A percentile compares a stretch with the other conserved stretches of the same genome.
Conservation (phyloP, 495 filamentous ascomycete species). For the Staphylotrichum tortipilum region DNA sequence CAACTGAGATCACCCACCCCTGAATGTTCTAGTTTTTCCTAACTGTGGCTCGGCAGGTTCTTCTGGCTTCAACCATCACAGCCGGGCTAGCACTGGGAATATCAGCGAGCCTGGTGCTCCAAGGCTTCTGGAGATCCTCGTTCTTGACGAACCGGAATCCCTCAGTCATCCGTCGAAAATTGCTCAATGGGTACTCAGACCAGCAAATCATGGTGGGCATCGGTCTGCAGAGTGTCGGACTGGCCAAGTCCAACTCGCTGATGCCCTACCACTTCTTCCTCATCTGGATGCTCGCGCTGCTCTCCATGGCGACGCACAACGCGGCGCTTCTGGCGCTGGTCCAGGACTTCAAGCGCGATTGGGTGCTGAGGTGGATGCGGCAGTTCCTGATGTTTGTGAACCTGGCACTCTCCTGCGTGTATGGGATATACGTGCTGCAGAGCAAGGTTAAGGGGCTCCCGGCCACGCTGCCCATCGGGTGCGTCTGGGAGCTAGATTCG, state of each 20-base stretch:
- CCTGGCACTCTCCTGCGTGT: constrained; percentile 40
- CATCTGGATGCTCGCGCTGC: constrained; percentile 50
- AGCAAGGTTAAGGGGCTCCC: constrained; percentile 39
- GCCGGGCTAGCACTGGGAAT: constrained; percentile 39
- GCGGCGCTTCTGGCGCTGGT: constrained; percentile 48
- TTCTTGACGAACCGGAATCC: constrained; percentile 23
- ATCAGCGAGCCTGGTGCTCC: constrained; percentile 40
- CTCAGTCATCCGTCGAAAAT: constrained; percentile 42
- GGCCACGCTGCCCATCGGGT: constrained; percentile 43
- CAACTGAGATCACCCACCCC: background rate
- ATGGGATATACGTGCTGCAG: constrained; percentile 42
- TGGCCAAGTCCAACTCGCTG: constrained; percentile 41
- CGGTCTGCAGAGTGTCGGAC: constrained; percentile 47
- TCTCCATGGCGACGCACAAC: constrained; percentile 51
- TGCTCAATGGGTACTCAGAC: constrained; percentile 50
- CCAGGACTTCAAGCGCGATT: constrained; percentile 52
- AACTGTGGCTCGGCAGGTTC: constrained; percentile 28
- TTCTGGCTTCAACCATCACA: constrained; percentile 53
- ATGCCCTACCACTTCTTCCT: constrained; percentile 55
- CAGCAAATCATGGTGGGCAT: constrained; percentile 55
- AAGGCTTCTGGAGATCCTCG: constrained; percentile 25
- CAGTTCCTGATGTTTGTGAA: constrained; percentile 53
- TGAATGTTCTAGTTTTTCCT: background rate
- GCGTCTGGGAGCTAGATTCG: constrained; percentile 35
- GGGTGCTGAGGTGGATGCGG: constrained; percentile 52